Conservation (phyloP, 2,329 filamentous ascomycete species). For the Fusarium sp. region DNA sequence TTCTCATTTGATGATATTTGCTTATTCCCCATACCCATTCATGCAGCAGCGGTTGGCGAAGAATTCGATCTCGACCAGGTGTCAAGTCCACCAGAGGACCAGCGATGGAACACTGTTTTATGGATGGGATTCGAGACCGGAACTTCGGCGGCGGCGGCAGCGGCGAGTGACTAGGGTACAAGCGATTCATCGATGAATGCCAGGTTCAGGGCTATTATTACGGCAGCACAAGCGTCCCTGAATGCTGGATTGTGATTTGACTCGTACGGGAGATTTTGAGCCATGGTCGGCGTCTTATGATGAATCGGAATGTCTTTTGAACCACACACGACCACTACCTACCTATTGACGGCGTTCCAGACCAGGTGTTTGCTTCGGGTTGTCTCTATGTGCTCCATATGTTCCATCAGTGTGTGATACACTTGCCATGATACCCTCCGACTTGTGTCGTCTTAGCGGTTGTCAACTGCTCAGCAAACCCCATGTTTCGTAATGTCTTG, state of each 20-base stretch:
- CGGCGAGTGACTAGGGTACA: slow-evolving; percentile 41
- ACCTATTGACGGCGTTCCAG: slow-evolving; percentile 10
- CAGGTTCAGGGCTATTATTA: slow-evolving; percentile 46
- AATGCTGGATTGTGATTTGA: slow-evolving; percentile 47
- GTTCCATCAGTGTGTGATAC: slow-evolving; percentile 9
- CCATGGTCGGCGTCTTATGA: slow-evolving; percentile 46
- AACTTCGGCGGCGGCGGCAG: slow-evolving; percentile 32
- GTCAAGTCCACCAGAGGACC: slow-evolving; percentile 41
- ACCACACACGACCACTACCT: slow-evolving; percentile 32
- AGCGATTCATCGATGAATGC: slow-evolving; percentile 47
- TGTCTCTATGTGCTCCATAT: slow-evolving; percentile 19
- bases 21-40: slow-evolving; percentile 24
- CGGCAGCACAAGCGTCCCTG: slow-evolving; percentile 44
- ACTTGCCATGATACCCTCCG: not conserved
- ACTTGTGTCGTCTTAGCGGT: not conserved
- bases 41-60: slow-evolving; percentile 39
- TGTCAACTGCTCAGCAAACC: not conserved
- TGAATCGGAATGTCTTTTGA: slow-evolving; percentile 47
- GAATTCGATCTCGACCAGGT: slow-evolving; percentile 41
- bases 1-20: slow-evolving; percentile 40
- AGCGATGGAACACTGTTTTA: slow-evolving; percentile 41
- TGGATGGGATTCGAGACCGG: slow-evolving; percentile 41
- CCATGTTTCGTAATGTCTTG: not conserved
- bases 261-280: slow-evolving; percentile 46
- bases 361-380: slow-evolving; percentile 2